Evolutionary conservation across 306 rosid species (phyloP), one percentile per base, ranked within the genome.

Genomic region (Fragaria iinumae): DNA sequence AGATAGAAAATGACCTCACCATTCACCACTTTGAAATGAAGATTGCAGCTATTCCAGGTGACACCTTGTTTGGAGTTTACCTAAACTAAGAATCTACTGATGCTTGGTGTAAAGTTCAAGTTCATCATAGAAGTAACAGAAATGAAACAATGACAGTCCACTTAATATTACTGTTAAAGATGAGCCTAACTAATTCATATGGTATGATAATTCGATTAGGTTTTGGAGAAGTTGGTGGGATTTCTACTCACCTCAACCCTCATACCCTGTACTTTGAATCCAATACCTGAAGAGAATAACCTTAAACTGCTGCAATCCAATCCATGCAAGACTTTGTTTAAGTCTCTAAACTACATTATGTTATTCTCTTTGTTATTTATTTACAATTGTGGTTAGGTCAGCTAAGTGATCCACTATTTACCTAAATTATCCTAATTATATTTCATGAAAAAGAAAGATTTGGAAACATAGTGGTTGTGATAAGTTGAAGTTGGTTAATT

Each of bases 381-480:
- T 47, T n/a, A 66, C 38, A 21, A 8, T 3, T n/a, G 11, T 16
- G 8, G 13, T 76, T 76, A 39, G 80, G 53, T 53, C 44, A 52
- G 66, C 41, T 67, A 76, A 23, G 41, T 17, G 41, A n/a, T 76
- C 50, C 48, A 76, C 59, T 41, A 39, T 53, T 38, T 49, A 52
- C 67, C 53, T 25, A 67, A 39, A 50, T 2, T 3, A 34, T 44
- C 29, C 20, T 56, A 60, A 27, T 59, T 17, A 16, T 8, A 44
- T 8, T 2, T 12, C 32, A 6, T 18, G 13, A 21, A 66, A 66
- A 52, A 11, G 39, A 27, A 36, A 3, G 49, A 50, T 34, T 47
- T 56, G 50, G 79, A 17, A 32, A 55, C 66, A 76, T 38, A 29
- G 80, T 52, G 44, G 80, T 76, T 67, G 66, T 43, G 77, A 8